These are phyloP conservation scores for Blastobotrys apis DNA, from an alignment of 1,139 yeast species.

Conservation along the genomic window DNA sequence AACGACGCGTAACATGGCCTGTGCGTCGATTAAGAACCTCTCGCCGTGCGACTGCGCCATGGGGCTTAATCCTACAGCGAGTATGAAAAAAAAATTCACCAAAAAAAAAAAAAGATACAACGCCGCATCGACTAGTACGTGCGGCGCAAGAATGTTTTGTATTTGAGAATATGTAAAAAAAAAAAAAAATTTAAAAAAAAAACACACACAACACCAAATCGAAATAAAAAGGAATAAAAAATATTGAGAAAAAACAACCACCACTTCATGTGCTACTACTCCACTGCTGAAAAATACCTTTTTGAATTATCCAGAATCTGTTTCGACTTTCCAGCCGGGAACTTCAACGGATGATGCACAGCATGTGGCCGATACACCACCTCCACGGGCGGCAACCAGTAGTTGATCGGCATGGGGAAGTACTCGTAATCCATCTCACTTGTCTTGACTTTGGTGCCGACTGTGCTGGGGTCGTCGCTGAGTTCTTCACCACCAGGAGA, in stretches of 20 bases:
- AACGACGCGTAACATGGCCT: too few relatives aligned
- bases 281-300: constrained; percentile 43
- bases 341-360: constrained; percentile 41
- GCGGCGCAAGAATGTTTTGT: too few relatives aligned
- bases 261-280: too few relatives aligned
- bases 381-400: constrained; percentile 56
- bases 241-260: too few relatives aligned
- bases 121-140: too few relatives aligned
- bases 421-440: constrained; percentile 43
- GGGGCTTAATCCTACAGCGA: too few relatives aligned
- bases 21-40: too few relatives aligned
- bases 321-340: constrained; percentile 21
- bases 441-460: constrained; percentile 11
- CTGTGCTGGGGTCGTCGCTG: not conserved
- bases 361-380: constrained; percentile 59
- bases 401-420: constrained; percentile 53
- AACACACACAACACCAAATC: not conserved
- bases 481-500: not conserved
- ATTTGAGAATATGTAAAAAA: not conserved
- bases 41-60: too few relatives aligned
- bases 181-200: constrained; percentile 1
- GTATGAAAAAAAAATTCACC: too few relatives aligned
- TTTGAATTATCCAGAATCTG: constrained; percentile 36
- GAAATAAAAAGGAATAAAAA: not conserved
- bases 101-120: too few relatives aligned